A percentile compares a stretch with the other conserved stretches of the same genome.
Evolutionary conservation across 305 asterid species (phyloP).

Genomic region (Solanum hybrid): DNA sequence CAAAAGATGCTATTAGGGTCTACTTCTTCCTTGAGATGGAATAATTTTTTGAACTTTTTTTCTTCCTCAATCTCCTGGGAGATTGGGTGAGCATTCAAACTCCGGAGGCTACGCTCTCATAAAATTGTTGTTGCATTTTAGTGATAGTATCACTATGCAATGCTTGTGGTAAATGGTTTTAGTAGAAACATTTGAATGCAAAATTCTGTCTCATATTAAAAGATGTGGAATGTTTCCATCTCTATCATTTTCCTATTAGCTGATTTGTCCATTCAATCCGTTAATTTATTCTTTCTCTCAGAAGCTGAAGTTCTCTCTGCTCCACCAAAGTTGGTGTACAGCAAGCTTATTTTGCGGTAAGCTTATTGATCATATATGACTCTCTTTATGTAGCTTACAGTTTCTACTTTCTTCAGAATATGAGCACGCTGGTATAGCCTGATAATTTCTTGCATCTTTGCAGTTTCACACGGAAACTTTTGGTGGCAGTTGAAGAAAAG

Average conservation of each 20-base stretch:
- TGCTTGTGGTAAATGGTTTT: not conserved
- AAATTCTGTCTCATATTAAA: not conserved
- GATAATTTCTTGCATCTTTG: slow-evolving; percentile 13
- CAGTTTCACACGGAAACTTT: slow-evolving; percentile 79
- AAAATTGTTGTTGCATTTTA: not conserved
- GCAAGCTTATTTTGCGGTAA: slow-evolving; percentile 78
- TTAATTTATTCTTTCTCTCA: slow-evolving; percentile 21
- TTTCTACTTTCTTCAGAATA: not conserved
- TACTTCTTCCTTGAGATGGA: not conserved
- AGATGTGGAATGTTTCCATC: not conserved
- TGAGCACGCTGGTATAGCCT: not conserved
- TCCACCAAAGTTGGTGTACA: slow-evolving; percentile 88
- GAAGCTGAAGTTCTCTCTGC: slow-evolving; percentile 94
- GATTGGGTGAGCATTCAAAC: not conserved
- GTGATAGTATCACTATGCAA: not conserved
- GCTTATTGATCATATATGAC: slow-evolving; percentile 12
- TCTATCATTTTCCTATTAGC: not conserved
- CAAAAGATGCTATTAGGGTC: not conserved
- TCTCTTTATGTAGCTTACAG: not conserved
- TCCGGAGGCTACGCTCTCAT: not conserved
- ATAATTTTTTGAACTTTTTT: not conserved
- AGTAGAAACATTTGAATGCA: not conserved
- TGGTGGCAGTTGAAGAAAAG: slow-evolving; percentile 72
- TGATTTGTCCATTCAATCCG: not conserved
- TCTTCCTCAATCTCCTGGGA: not conserved